Percentiles rank a stretch among this genome's conserved stretches.
These are phyloP conservation scores for Quercus agrifolia DNA, from an alignment of 306 rosid species.

Conservation along the genomic window DNA sequence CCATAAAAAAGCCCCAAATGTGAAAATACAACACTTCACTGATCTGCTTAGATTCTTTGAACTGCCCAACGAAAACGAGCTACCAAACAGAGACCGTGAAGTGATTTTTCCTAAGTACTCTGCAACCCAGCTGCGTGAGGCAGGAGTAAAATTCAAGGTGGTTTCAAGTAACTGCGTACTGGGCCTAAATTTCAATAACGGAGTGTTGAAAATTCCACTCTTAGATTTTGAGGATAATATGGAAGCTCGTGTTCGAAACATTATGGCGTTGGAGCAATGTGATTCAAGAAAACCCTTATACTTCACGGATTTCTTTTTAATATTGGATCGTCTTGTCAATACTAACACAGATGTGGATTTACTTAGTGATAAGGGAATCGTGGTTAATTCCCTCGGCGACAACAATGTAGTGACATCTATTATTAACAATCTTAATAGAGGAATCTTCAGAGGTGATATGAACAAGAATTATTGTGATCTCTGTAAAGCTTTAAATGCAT, in stretches of 20 bases:
- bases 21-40: conserved; percentile 28
- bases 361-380: conserved; percentile 10
- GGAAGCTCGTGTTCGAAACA: conserved; percentile 23
- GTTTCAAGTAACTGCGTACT: background rate
- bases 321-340: conserved; percentile 28
- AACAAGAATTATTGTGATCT: no score
- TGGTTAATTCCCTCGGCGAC: conserved; percentile 24
- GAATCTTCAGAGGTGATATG: no score
- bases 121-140: conserved; percentile 28
- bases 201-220: conserved; percentile 29
- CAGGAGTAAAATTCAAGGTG: conserved; percentile 23
- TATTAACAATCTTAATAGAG: conserved; percentile 12
- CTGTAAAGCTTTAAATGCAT: no score
- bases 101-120: no score
- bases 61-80: conserved; percentile 23
- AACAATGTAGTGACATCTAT: conserved; percentile 20
- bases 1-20: background rate
- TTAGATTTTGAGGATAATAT: conserved; percentile 29
- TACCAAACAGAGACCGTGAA: rapidly evolving
- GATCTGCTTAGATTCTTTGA: conserved; percentile 29
- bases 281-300: conserved; percentile 10
- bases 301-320: conserved; percentile 21
- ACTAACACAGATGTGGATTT: conserved; percentile 29
- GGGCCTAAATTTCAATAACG: conserved; percentile 5
- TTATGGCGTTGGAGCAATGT: conserved; percentile 40